These are phyloP conservation scores for Phytophthora cactorum DNA, from an alignment of 352 stramenopile genomes.

Conservation along the genomic window DNA sequence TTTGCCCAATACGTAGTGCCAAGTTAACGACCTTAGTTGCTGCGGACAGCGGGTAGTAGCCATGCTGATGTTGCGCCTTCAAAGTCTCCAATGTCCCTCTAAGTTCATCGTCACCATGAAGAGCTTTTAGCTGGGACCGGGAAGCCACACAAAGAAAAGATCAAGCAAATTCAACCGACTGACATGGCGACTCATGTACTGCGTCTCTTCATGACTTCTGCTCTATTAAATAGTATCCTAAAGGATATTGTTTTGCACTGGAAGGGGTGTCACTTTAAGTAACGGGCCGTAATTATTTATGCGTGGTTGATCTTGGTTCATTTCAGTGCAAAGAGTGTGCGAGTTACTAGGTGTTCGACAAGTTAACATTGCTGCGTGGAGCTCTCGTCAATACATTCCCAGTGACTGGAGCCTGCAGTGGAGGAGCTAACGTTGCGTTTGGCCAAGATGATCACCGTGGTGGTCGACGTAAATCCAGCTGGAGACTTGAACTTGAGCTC, in stretches of 20 bases:
- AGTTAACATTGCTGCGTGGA: constrained; percentile 24
- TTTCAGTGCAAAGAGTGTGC: constrained; percentile 26
- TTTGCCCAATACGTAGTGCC: too few relatives aligned
- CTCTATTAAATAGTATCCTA: background rate
- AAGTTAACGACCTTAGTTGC: too few relatives aligned
- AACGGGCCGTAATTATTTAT: constrained; percentile 23
- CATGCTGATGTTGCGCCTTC: background rate
- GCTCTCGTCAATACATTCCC: constrained; percentile 19
- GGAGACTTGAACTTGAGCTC: constrained; percentile 14
- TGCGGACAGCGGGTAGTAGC: background rate
- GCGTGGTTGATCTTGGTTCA: constrained; percentile 26
- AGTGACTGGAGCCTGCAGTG: background rate
- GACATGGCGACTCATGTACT: constrained; percentile 1
- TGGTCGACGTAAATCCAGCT: constrained; percentile 10
- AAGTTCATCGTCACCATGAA: too few relatives aligned
- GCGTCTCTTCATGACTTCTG: constrained; percentile 19
- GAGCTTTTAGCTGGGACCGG: background rate
- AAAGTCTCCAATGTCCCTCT: too few relatives aligned
- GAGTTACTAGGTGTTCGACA: constrained; percentile 17
- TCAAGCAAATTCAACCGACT: constrained; percentile 22
- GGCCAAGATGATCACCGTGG: background rate
- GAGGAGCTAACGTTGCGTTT: constrained; percentile 1
- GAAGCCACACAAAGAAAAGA: constrained; percentile 7
- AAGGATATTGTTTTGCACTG: background rate
- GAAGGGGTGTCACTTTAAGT: constrained; percentile 23